Conservation (phyloP, 495 filamentous ascomycete genomes). For the Sordaria brevicollis region DNA sequence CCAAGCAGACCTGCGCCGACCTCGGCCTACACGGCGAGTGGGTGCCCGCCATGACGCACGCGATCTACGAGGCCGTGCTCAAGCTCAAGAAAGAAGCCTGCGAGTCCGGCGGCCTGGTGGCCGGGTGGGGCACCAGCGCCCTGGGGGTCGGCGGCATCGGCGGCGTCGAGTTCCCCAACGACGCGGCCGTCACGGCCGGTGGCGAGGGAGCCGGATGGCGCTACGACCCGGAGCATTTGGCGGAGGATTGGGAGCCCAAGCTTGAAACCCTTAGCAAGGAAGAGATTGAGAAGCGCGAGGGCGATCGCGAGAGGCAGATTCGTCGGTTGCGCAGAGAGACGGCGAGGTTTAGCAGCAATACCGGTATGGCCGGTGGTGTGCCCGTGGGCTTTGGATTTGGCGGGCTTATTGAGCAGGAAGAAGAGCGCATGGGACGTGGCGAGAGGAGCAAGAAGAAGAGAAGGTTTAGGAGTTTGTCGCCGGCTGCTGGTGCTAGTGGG, state of each 20-base stretch:
- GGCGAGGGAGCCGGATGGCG: conserved; percentile 76
- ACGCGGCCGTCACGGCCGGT: conserved; percentile 56
- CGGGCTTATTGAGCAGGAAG: conserved; percentile 51
- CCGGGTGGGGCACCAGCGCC: conserved; percentile 42
- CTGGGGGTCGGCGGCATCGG: conserved; percentile 45
- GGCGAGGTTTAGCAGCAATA: conserved; percentile 76
- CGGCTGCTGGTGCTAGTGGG: conserved; percentile 48
- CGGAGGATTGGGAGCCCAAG: conserved; percentile 89
- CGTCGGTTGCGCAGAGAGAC: conserved; percentile 81
- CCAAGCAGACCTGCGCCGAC: conserved; percentile 84
- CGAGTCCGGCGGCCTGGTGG: conserved; percentile 72
- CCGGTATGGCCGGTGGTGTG: conserved; percentile 57
- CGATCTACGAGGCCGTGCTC: conserved; percentile 91
- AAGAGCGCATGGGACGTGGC: conserved; percentile 66
- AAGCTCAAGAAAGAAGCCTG: conserved; percentile 92
- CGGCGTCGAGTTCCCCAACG: conserved; percentile 67
- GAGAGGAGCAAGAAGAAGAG: conserved; percentile 90
- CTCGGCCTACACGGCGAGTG: conserved; percentile 85
- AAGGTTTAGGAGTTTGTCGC: conserved; percentile 81
- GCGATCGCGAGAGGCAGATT: conserved; percentile 86
- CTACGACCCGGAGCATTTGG: conserved; percentile 81
- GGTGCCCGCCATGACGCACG: conserved; percentile 87
- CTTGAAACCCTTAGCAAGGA: conserved; percentile 84
- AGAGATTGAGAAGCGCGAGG: conserved; percentile 95
- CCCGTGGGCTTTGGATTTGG: conserved; percentile 48